A percentile compares a stretch with the other conserved stretches of the same genome.
phyloP scores from a whole-genome alignment of 805 yeast genomes.

The Danielia oregonensis region DNA sequence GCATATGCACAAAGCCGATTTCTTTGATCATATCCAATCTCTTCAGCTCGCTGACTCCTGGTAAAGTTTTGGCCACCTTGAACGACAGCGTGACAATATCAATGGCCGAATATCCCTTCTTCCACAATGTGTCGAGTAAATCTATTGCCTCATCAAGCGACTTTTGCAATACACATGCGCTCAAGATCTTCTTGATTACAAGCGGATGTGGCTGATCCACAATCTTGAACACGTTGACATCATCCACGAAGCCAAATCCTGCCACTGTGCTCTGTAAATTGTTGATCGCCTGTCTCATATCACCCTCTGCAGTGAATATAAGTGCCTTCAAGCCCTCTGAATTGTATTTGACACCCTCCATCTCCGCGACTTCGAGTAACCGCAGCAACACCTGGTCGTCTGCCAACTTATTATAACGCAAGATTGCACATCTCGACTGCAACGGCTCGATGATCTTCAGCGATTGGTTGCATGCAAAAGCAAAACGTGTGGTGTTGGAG shows the following conservation, averaged over 20 bases:
- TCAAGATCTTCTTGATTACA: slow-evolving; percentile 62
- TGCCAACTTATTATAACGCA: slow-evolving; percentile 74
- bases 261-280: slow-evolving; percentile 92
- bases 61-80: slow-evolving; percentile 76
- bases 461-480: slow-evolving; percentile 96
- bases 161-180: slow-evolving; percentile 35
- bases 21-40: slow-evolving; percentile 77
- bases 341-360: slow-evolving; percentile 71
- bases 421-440: slow-evolving; percentile 93
- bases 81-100: slow-evolving; percentile 91
- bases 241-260: slow-evolving; percentile 88
- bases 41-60: slow-evolving; percentile 60
- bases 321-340: slow-evolving; percentile 92
- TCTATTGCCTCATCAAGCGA: slow-evolving; percentile 64
- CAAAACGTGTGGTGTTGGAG: slow-evolving; percentile 94
- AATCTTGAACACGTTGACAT: slow-evolving; percentile 88
- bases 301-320: slow-evolving; percentile 95
- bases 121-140: slow-evolving; percentile 70
- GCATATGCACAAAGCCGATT: slow-evolving; percentile 88
- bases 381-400: slow-evolving; percentile 84
- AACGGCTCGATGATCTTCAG: slow-evolving; percentile 94
- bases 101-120: slow-evolving; percentile 86
- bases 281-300: slow-evolving; percentile 97
- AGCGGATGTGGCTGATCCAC: slow-evolving; percentile 97
- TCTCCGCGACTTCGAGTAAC: slow-evolving; percentile 62